A percentile compares a stretch with the other conserved stretches of the same genome.
Conservation (phyloP, 768 basidiomycete species). For the Myochromella boudieri region DNA sequence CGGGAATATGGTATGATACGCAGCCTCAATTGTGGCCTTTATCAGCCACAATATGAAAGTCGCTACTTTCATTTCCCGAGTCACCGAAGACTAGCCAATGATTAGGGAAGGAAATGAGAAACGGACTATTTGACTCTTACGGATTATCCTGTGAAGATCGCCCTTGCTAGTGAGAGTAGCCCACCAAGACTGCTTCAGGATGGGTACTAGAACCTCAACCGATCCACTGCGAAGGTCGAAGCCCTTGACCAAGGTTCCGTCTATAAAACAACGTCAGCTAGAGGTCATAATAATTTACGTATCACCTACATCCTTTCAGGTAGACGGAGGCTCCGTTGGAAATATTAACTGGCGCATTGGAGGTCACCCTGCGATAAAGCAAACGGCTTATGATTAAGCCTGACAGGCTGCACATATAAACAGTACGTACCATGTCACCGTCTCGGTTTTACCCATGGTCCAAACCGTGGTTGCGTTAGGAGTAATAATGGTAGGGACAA, state of each 20-base stretch:
- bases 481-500: slow-evolving; percentile 25
- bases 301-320: slow-evolving; percentile 28
- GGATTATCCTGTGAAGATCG: slow-evolving; percentile 35
- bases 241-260: slow-evolving; percentile 28
- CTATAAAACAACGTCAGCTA: slow-evolving; percentile 14
- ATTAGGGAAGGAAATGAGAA: too few relatives aligned
- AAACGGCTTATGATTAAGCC: not conserved
- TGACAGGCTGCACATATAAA: not conserved
- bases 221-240: slow-evolving; percentile 37
- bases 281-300: not conserved
- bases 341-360: slow-evolving; percentile 37
- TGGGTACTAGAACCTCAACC: slow-evolving; percentile 36
- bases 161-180: slow-evolving; percentile 22
- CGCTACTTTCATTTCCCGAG: slow-evolving; percentile 43
- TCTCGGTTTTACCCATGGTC: slow-evolving; percentile 24
- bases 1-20: too few relatives aligned
- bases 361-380: slow-evolving; percentile 32
- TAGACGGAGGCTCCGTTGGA: slow-evolving; percentile 38
- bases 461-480: slow-evolving; percentile 28
- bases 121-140: slow-evolving; percentile 30
- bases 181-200: too few relatives aligned
- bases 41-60: slow-evolving; percentile 33
- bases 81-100: slow-evolving; percentile 44
- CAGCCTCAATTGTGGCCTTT: too few relatives aligned
- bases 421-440: slow-evolving; percentile 28